Conservation (phyloP, 164 flowering plant genomes). For the Aristolochia fimbriata region DNA sequence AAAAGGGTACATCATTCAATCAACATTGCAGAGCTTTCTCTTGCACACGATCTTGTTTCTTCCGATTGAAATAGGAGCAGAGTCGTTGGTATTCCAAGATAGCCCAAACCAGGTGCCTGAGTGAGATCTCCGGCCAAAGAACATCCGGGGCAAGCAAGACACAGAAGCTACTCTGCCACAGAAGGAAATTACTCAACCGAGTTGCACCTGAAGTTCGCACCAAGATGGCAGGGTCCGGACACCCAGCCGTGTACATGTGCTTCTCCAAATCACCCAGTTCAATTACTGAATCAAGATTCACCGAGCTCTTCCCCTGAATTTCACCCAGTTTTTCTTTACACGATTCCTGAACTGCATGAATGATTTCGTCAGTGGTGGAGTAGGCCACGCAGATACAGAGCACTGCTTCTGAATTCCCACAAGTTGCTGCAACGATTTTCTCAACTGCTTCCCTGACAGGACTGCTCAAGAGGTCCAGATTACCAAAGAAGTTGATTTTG, state of each 20-base stretch:
- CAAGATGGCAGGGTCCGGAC: slow-evolving; percentile 41
- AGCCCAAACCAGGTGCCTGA: slow-evolving; percentile 35
- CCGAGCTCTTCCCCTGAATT: background rate
- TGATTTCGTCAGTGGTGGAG: slow-evolving; percentile 62
- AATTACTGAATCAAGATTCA: slow-evolving; percentile 2
- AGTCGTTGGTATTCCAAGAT: slow-evolving; percentile 28
- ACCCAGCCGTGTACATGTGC: slow-evolving; percentile 28
- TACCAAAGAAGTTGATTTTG: slow-evolving; percentile 50
- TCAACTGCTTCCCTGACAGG: slow-evolving; percentile 58
- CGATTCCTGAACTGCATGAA: slow-evolving; percentile 41
- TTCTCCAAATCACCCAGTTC: slow-evolving; percentile 24
- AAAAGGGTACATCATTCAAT: no score
- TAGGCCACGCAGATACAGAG: slow-evolving; percentile 64
- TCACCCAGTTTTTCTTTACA: slow-evolving; percentile 23
- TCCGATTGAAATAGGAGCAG: slow-evolving; percentile 20
- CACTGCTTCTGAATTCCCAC: slow-evolving; percentile 29
- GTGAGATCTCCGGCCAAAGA: slow-evolving; percentile 43
- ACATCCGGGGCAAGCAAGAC: slow-evolving; percentile 23
- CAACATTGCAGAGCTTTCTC: no score
- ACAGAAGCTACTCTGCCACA: slow-evolving; percentile 32
- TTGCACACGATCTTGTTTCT: slow-evolving; percentile 1
- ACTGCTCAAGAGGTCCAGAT: slow-evolving; percentile 43
- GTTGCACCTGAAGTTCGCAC: slow-evolving; percentile 39
- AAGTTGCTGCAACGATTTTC: slow-evolving; percentile 48
- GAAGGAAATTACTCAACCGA: slow-evolving; percentile 41